Evolutionary conservation across 2,329 filamentous ascomycete genomes (phyloP).

Genomic region (Pseudogymnoascus sp.): DNA sequence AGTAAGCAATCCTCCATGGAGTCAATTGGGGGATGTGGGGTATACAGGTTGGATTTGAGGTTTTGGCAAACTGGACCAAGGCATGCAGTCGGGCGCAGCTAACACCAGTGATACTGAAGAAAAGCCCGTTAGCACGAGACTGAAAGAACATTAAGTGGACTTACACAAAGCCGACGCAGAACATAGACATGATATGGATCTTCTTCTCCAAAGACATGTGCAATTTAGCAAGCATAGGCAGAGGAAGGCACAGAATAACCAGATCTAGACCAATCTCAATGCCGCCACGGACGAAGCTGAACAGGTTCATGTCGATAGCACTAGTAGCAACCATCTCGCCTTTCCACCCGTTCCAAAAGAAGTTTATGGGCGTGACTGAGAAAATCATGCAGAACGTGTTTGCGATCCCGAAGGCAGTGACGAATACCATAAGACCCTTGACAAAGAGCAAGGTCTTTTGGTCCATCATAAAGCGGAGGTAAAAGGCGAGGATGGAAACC

Average conservation of each 20-base stretch:
- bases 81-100: conserved; percentile 4
- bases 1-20: background rate
- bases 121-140: background rate
- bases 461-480: conserved; percentile 27
- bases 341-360: conserved; percentile 36
- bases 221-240: conserved; percentile 3
- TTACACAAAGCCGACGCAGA: conserved; percentile 11
- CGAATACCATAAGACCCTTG: conserved; percentile 22
- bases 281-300: conserved; percentile 31
- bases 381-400: conserved; percentile 29
- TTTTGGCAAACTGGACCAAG: conserved; percentile 7
- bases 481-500: conserved; percentile 28
- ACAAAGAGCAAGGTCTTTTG: conserved; percentile 17
- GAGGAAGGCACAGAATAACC: conserved; percentile 6
- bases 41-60: conserved; percentile 9
- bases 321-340: conserved; percentile 29
- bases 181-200: conserved; percentile 11
- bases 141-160: background rate
- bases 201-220: conserved; percentile 11
- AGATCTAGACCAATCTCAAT: conserved; percentile 11
- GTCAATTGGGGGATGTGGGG: background rate
- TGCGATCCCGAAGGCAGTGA: conserved; percentile 23
- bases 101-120: conserved; percentile 8
- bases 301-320: conserved; percentile 31
- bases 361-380: conserved; percentile 32